A percentile compares a stretch with the other conserved stretches of the same genome.
phyloP scores from a whole-genome alignment of 805 yeast genomes.

The Sungouiozyma intestinalis region DNA sequence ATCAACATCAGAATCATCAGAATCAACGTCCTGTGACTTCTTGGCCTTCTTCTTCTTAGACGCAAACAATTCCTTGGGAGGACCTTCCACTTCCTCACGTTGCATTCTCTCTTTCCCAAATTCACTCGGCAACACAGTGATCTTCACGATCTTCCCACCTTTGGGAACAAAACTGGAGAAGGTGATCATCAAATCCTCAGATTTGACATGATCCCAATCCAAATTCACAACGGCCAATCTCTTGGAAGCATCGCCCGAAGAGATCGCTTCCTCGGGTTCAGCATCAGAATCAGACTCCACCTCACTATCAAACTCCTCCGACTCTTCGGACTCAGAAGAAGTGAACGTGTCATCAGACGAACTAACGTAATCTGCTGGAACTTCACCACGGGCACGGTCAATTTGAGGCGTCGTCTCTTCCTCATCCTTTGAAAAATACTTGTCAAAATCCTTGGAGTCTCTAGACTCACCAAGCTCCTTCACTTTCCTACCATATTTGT shows the following conservation, averaged over 20 bases:
- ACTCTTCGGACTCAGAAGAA: constrained; percentile 36
- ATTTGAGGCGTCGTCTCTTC: constrained; percentile 12
- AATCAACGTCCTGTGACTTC: constrained; percentile 29
- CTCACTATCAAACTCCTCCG: constrained; percentile 38
- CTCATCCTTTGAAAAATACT: constrained; percentile 47
- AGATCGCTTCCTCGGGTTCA: constrained; percentile 42
- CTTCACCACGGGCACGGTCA: constrained; percentile 65
- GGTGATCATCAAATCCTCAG: constrained; percentile 82
- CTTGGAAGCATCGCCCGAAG: constrained; percentile 74
- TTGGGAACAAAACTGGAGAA: constrained; percentile 76
- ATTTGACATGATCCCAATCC: constrained; percentile 94
- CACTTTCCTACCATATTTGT: constrained; percentile 77
- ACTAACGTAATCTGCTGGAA: constrained; percentile 33
- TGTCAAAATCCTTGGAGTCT: constrained; percentile 46
- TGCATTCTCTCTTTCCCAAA: constrained; percentile 89
- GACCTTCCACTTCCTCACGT: constrained; percentile 84
- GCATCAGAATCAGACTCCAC: constrained; percentile 36
- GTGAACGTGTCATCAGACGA: constrained; percentile 34
- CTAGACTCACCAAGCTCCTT: constrained; percentile 24
- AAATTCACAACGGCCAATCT: constrained; percentile 86
- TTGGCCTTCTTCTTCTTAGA: constrained; percentile 29
- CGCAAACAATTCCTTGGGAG: constrained; percentile 73
- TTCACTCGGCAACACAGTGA: constrained; percentile 76
- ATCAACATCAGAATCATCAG: constrained; percentile 44
- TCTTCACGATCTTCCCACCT: constrained; percentile 57